These are phyloP conservation scores for Colletotrichum musicola DNA, from an alignment of 2,329 filamentous ascomycete genomes.

Conservation along the genomic window DNA sequence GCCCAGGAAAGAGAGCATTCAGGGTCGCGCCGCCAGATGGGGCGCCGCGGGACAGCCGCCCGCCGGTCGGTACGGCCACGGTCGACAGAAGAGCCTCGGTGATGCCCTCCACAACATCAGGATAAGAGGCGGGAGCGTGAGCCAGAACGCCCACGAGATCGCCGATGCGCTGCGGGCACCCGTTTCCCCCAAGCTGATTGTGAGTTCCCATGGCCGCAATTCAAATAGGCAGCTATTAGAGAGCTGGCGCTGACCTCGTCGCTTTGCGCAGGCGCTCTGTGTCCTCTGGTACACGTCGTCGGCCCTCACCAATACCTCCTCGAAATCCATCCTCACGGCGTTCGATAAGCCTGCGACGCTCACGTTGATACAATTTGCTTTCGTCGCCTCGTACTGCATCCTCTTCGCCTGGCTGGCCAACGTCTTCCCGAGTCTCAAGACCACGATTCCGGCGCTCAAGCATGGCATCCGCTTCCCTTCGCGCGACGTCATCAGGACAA, in stretches of 20 bases:
- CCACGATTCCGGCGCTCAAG: conserved; percentile 81
- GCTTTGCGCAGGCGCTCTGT: conserved; percentile 76
- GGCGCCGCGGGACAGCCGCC: conserved; percentile 37
- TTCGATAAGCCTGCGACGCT: conserved; percentile 92
- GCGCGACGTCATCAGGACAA: conserved; percentile 84
- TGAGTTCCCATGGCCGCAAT: conserved; percentile 58
- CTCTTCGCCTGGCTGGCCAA: conserved; percentile 81
- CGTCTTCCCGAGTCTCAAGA: conserved; percentile 77
- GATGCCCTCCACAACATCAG: conserved; percentile 90
- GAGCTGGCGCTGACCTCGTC: conserved; percentile 14
- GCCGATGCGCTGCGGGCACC: conserved; percentile 92
- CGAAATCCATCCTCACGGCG: conserved; percentile 94
- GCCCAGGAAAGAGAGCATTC: conserved; percentile 67
- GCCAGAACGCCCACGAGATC: conserved; percentile 93
- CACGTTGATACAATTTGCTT: conserved; percentile 92
- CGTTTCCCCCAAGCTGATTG: conserved; percentile 87
- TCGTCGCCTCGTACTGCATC: conserved; percentile 90
- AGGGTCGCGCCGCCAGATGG: conserved; percentile 54
- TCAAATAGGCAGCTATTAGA: no score
- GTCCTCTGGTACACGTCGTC: conserved; percentile 95
- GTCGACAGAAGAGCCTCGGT: conserved; percentile 85
- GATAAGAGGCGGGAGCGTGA: conserved; percentile 85
- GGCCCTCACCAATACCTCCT: conserved; percentile 96
- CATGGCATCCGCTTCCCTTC: conserved; percentile 87
- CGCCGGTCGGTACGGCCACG: conserved; percentile 61